phyloP scores from a whole-genome alignment of 805 yeast species.

The Kuraishia hungarica region DNA sequence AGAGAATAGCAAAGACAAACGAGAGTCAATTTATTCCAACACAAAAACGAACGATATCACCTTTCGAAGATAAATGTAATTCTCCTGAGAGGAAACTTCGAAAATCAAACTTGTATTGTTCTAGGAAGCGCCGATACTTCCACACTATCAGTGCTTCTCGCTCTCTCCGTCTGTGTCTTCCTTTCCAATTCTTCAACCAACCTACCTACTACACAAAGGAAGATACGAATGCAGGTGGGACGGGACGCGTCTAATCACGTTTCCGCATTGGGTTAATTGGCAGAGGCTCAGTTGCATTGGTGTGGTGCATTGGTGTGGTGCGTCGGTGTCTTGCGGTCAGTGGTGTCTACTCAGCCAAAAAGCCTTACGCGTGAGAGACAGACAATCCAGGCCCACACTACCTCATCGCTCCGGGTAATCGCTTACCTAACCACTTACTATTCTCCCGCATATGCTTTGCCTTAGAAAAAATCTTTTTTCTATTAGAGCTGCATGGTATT shows the following conservation, averaged over 20 bases:
- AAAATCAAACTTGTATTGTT: no score
- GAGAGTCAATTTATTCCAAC: no score
- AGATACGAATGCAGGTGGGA: neutral
- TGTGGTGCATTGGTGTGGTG: no score
- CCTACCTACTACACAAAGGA: neutral
- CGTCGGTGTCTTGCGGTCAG: no score
- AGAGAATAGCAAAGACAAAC: no score
- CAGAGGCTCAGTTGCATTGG: neutral
- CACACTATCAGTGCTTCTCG: no score
- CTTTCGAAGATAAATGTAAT: no score
- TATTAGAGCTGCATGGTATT: neutral
- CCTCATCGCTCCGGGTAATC: constrained; percentile 2
- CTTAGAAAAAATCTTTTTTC: neutral
- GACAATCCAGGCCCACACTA: neutral
- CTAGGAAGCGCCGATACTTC: no score
- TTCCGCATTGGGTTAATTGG: neutral
- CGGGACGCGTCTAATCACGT: neutral
- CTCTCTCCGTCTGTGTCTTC: no score
- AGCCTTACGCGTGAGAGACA: neutral
- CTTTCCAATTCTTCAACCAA: neutral
- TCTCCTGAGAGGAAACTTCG: no score
- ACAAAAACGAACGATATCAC: no score
- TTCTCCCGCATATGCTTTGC: neutral
- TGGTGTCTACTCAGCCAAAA: no score
- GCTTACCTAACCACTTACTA: neutral